Conservation (phyloP, 495 filamentous ascomycete genomes). For the Penicillium simplicissimum region DNA sequence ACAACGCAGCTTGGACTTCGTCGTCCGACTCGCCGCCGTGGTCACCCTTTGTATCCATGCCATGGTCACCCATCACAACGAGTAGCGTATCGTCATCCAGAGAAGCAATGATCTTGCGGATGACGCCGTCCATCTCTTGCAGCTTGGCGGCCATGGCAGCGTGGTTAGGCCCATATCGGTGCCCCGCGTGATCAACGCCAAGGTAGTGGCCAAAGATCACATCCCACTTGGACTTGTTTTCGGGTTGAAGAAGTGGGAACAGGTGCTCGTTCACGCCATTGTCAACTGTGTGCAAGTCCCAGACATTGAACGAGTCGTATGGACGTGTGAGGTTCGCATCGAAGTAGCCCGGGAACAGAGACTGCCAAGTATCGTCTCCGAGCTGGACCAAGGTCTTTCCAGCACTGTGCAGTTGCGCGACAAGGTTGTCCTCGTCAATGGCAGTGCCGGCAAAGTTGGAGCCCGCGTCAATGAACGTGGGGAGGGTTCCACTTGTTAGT, state of each 20-base stretch:
- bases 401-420: conserved; percentile 76
- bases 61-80: conserved; percentile 97
- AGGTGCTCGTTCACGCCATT: conserved; percentile 94
- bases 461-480: conserved; percentile 90
- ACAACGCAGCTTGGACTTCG: conserved; percentile 90
- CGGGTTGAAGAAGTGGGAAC: conserved; percentile 71
- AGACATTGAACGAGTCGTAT: conserved; percentile 97
- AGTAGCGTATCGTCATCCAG: conserved; percentile 85
- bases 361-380: conserved; percentile 95
- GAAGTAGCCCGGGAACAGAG: conserved; percentile 90
- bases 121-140: conserved; percentile 82
- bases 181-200: conserved; percentile 95
- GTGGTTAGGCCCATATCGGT: conserved; percentile 93
- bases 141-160: conserved; percentile 88
- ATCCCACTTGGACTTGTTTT: conserved; percentile 76
- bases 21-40: conserved; percentile 96
- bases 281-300: conserved; percentile 96
- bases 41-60: conserved; percentile 96
- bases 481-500: conserved; percentile 90
- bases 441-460: conserved; percentile 94
- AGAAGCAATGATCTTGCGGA: conserved; percentile 67
- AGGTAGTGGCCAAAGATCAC: conserved; percentile 90
- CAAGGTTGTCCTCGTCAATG: conserved; percentile 96
- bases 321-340: conserved; percentile 77
- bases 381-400: conserved; percentile 89